Conservation (phyloP, 2,329 filamentous ascomycete species). For the Pochonia chlamydosporia region DNA sequence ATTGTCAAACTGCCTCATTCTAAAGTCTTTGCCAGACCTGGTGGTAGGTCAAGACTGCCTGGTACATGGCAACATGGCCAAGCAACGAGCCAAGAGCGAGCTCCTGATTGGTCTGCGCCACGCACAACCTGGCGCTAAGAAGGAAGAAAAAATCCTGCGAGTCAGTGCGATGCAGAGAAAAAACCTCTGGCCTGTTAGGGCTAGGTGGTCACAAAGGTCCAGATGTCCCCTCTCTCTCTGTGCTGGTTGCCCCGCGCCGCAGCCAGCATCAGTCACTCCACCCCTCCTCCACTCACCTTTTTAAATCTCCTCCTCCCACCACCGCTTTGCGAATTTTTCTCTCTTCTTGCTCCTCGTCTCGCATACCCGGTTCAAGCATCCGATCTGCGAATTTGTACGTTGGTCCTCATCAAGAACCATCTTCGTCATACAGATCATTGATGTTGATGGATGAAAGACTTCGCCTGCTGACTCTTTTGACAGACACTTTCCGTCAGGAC, state of each 20-base stretch:
- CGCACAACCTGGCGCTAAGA: constrained; percentile 6
- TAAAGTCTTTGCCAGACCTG: constrained; percentile 2
- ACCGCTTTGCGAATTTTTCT: constrained; percentile 27
- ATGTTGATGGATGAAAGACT: constrained; percentile 2
- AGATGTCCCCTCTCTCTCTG: constrained; percentile 1
- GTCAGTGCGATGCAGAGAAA: constrained; percentile 13
- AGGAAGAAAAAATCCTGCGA: constrained; percentile 14
- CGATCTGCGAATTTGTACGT: constrained; percentile 36
- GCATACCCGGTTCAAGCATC: constrained; percentile 40
- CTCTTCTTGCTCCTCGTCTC: constrained; percentile 35
- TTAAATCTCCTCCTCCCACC: constrained; percentile 35
- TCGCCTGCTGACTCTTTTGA: constrained; percentile 2
- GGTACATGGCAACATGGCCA: neutral
- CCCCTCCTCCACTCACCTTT: constrained; percentile 23
- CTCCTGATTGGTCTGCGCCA: constrained; percentile 10
- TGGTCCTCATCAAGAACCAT: constrained; percentile 3
- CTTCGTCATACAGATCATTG: neutral
- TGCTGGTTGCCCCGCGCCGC: constrained; percentile 30
- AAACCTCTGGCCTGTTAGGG: constrained; percentile 29
- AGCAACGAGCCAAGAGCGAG: neutral
- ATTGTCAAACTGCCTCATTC: neutral
- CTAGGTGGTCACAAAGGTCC: constrained; percentile 14
- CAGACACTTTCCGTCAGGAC: constrained; percentile 6
- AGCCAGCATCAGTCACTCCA: constrained; percentile 21
- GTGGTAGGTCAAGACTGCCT: constrained; percentile 1